Conservation (phyloP, 2,329 filamentous ascomycete species). For the Scedosporium apiospermum region DNA sequence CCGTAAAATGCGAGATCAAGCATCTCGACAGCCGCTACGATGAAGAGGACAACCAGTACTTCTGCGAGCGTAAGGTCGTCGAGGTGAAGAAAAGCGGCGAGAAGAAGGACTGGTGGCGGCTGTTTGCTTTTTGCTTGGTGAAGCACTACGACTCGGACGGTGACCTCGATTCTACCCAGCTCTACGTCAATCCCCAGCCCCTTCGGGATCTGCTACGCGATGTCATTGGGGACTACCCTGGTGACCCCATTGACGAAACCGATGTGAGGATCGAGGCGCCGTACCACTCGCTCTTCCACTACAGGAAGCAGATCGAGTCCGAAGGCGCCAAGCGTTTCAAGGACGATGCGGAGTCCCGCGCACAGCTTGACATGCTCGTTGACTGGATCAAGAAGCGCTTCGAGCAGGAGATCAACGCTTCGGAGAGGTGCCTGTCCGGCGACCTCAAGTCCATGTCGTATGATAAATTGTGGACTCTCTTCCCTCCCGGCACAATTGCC, state of each 20-base stretch:
- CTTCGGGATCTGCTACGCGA: constrained; percentile 53
- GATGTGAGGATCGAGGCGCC: not conserved
- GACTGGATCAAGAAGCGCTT: constrained; percentile 66
- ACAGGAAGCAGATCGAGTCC: constrained; percentile 56
- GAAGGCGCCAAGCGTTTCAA: constrained; percentile 64
- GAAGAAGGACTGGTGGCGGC: constrained; percentile 43
- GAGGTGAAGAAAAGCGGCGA: not conserved
- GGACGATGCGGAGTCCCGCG: constrained; percentile 69
- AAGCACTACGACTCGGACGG: constrained; percentile 78
- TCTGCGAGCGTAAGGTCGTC: constrained; percentile 1
- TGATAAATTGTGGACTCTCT: constrained; percentile 52
- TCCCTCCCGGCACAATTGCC: not conserved
- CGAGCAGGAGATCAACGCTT: constrained; percentile 72
- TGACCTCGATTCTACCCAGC: constrained; percentile 60
- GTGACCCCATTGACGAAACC: constrained; percentile 63
- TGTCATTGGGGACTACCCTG: constrained; percentile 24
- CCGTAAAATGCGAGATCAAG: constrained; percentile 3
- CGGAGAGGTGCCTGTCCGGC: constrained; percentile 59
- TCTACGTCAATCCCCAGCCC: constrained; percentile 79
- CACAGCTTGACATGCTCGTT: constrained; percentile 57
- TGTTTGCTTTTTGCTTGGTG: constrained; percentile 77
- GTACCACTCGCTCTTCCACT: constrained; percentile 1
- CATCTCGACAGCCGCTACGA: not conserved
- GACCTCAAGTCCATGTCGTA: constrained; percentile 67
- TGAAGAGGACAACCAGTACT: constrained; percentile 3